Evolutionary conservation across 129 eudicot genomes (phyloP).

Genomic region (Solidago caesia): DNA sequence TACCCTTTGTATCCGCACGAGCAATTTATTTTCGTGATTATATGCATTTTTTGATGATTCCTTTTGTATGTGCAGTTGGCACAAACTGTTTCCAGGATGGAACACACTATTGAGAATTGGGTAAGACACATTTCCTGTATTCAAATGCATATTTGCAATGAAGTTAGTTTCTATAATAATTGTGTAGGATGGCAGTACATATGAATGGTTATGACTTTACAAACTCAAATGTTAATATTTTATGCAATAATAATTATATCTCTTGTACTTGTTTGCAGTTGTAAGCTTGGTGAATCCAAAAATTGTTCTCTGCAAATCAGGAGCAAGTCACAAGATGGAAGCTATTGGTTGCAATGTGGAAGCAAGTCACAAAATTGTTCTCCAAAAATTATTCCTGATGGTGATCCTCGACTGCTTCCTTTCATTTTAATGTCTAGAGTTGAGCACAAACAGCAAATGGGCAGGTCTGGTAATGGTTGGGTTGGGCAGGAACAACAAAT

Average conservation of each 20-base stretch:
- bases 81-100: slow-evolving; percentile 83
- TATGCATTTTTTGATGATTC: not conserved
- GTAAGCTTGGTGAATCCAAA: slow-evolving; percentile 93
- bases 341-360: too few relatives aligned
- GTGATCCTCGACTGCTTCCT: too few relatives aligned
- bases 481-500: too few relatives aligned
- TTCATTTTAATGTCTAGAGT: too few relatives aligned
- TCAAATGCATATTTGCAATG: not conserved
- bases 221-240: too few relatives aligned
- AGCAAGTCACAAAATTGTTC: too few relatives aligned
- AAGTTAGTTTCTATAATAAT: not conserved
- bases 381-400: too few relatives aligned
- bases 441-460: too few relatives aligned
- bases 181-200: too few relatives aligned
- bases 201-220: too few relatives aligned
- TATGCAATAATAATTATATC: not conserved
- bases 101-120: slow-evolving; percentile 78
- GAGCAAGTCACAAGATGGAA: slow-evolving; percentile 65
- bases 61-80: slow-evolving; percentile 63
- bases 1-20: not conserved
- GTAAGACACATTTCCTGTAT: slow-evolving; percentile 40
- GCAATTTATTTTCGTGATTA: not conserved
- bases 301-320: slow-evolving; percentile 80
- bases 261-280: slow-evolving; percentile 40
- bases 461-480: too few relatives aligned